Evolutionary conservation across 2,329 filamentous ascomycete species (phyloP).

Genomic region (Ophiocordyceps camponoti-floridani): DNA sequence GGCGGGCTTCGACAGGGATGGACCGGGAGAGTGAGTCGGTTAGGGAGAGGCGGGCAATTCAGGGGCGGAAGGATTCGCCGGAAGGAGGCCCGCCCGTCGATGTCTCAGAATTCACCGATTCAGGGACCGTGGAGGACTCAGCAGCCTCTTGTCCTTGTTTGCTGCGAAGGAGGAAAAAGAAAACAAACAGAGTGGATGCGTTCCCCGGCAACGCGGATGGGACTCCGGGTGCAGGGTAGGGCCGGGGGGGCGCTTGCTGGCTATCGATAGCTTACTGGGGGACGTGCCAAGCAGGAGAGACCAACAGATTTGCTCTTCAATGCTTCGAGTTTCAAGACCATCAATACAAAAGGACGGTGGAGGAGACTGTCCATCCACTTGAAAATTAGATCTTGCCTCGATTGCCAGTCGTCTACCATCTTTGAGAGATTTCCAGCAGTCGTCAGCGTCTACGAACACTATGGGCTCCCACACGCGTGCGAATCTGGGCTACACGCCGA

Average conservation of each 20-base stretch:
- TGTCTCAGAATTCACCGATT: not conserved
- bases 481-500: conserved; percentile 15
- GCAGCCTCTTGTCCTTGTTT: not conserved
- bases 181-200: not conserved
- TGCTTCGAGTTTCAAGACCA: not conserved
- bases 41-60: not conserved
- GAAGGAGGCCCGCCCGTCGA: not conserved
- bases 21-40: not conserved
- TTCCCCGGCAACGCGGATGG: not conserved
- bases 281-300: not conserved
- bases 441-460: not conserved
- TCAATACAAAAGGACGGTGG: too few species aligned
- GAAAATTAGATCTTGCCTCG: too few species aligned
- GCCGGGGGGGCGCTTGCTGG: not conserved
- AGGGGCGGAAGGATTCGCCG: not conserved
- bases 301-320: not conserved
- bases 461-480: conserved; percentile 1
- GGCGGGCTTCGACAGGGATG: not conserved
- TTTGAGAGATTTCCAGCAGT: not conserved
- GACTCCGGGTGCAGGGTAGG: not conserved
- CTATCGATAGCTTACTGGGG: not conserved
- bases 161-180: not conserved
- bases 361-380: too few species aligned
- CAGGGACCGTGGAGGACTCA: not conserved
- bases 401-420: too few species aligned